These are phyloP conservation scores for Ploettnerulaceae sp. DNA, from an alignment of 2,329 filamentous ascomycete genomes.

Conservation along the genomic window DNA sequence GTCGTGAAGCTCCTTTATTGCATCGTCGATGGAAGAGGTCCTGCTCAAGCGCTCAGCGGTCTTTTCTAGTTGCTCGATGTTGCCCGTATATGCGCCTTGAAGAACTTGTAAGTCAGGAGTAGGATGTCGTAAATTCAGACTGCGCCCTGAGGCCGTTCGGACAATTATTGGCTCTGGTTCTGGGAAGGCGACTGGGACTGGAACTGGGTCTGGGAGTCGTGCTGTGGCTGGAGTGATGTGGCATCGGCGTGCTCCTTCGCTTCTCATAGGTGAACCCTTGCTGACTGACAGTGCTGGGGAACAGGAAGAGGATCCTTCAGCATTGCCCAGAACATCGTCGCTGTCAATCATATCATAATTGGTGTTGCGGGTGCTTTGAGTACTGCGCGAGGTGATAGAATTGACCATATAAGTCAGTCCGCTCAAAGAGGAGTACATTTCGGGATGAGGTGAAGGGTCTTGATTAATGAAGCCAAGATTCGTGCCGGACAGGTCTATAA, in stretches of 20 bases:
- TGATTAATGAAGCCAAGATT: background rate
- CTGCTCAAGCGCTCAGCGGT: slow-evolving; percentile 70
- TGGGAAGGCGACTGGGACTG: slow-evolving; percentile 7
- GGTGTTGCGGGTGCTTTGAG: slow-evolving; percentile 5
- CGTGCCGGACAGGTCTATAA: background rate
- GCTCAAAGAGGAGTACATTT: background rate
- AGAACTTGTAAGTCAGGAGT: slow-evolving; percentile 57
- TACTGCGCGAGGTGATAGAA: slow-evolving; percentile 9
- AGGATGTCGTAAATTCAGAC: slow-evolving; percentile 46
- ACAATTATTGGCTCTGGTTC: slow-evolving; percentile 16
- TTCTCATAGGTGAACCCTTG: slow-evolving; percentile 5
- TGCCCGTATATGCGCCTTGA: slow-evolving; percentile 58
- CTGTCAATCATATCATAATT: slow-evolving; percentile 14
- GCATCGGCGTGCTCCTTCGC: slow-evolving; percentile 3
- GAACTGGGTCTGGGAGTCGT: background rate
- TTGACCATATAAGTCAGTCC: slow-evolving; percentile 10
- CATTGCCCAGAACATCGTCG: slow-evolving; percentile 8
- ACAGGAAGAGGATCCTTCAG: background rate
- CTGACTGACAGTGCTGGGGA: background rate
- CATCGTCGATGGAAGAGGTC: slow-evolving; percentile 69
- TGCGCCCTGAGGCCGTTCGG: slow-evolving; percentile 30
- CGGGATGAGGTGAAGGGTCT: background rate
- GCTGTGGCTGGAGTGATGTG: slow-evolving; percentile 9
- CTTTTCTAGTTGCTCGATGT: slow-evolving; percentile 70
- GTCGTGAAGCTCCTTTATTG: slow-evolving; percentile 67